These are phyloP conservation scores for Penicillium odoratum DNA, from an alignment of 495 filamentous ascomycete species.

Conservation along the genomic window DNA sequence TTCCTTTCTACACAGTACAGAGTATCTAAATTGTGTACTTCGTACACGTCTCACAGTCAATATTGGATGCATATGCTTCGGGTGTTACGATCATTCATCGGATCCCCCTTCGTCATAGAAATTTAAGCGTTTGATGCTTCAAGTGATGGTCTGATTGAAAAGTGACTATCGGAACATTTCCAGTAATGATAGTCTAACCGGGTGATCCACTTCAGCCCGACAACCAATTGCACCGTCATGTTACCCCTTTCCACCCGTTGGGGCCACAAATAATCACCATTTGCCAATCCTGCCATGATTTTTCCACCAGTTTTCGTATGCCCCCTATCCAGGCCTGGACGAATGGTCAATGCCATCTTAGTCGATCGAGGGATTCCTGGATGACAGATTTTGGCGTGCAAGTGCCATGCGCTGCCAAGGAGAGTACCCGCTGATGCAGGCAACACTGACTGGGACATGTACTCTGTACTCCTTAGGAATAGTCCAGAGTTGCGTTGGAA, in stretches of 20 bases:
- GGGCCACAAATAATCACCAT: conserved; percentile 14
- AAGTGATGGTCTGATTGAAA: neutral
- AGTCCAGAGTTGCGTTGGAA: neutral
- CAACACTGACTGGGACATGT: conserved; percentile 1
- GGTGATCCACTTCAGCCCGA: conserved; percentile 17
- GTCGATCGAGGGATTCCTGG: neutral
- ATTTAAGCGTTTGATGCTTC: neutral
- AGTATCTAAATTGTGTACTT: neutral
- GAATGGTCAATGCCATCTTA: neutral
- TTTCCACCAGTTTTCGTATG: conserved; percentile 9
- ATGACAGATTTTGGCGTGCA: conserved; percentile 1
- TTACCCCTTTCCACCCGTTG: conserved; percentile 26
- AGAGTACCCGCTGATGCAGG: neutral
- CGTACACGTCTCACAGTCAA: conserved; percentile 7
- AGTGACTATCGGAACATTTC: conserved; percentile 25
- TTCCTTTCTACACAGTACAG: no score
- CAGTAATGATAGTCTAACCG: conserved; percentile 31
- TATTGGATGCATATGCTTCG: conserved; percentile 6
- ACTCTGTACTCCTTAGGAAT: no score
- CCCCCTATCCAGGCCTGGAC: conserved; percentile 15
- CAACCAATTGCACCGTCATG: conserved; percentile 15
- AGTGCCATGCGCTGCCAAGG: conserved; percentile 8
- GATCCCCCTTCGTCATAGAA: neutral
- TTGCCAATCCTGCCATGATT: conserved; percentile 20
- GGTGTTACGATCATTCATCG: conserved; percentile 4